Conservation (phyloP, 225 moss, liverwort and hornwort species). For the Sphagnum tenellum region DNA sequence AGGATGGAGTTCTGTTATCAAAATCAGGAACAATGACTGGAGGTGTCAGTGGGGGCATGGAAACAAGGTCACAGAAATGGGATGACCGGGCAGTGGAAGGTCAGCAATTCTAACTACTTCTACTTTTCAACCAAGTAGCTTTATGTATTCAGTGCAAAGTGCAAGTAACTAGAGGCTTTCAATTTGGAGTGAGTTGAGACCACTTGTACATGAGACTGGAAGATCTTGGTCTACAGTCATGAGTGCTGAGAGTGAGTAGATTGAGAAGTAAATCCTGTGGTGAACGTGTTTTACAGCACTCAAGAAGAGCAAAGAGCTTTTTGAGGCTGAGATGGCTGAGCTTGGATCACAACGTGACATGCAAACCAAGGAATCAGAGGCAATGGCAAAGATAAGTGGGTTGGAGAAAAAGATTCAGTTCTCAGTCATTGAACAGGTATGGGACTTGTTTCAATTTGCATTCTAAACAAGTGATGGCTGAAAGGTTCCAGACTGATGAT, state of each 20-base stretch:
- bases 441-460: background rate
- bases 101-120: constrained; percentile 8
- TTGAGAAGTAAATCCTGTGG: background rate
- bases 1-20: constrained; percentile 70
- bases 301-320: constrained; percentile 75
- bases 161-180: too few species aligned
- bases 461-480: too few species aligned
- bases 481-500: too few species aligned
- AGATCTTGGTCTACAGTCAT: too few species aligned
- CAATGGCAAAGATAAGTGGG: constrained; percentile 74
- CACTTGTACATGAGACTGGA: too few species aligned
- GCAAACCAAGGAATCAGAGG: constrained; percentile 87
- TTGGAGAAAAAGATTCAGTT: constrained; percentile 76
- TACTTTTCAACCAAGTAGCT: too few species aligned
- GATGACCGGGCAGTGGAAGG: constrained; percentile 89
- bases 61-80: constrained; percentile 94
- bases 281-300: constrained; percentile 39
- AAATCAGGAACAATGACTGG: constrained; percentile 95
- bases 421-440: constrained; percentile 74
- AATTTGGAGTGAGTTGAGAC: too few species aligned
- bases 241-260: too few species aligned
- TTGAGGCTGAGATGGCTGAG: constrained; percentile 79
- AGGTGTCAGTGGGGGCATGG: constrained; percentile 84
- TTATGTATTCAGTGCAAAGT: too few species aligned
- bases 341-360: constrained; percentile 87